Evolutionary conservation across 2,329 filamentous ascomycete species (phyloP), one percentile per base, ranked within the genome.

Genomic region (Ophiocordyceps robertsii): DNA sequence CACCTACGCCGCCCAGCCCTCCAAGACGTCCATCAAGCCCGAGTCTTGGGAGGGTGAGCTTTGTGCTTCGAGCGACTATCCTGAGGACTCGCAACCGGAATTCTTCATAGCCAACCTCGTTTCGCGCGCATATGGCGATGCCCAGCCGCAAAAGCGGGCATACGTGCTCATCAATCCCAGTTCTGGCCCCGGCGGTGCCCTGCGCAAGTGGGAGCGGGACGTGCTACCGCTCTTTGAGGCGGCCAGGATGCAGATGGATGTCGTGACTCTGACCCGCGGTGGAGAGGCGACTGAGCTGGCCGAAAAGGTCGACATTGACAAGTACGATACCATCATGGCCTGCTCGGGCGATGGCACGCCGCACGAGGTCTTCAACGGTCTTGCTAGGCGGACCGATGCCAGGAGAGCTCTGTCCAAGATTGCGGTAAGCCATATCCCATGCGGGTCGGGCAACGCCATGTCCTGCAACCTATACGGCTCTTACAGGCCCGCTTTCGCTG

Each of bases 361-460:
- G 0, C 83, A 95, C 58, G 92, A 98, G 62, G 83, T 95, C 9
- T 95, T 95, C 68, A 96, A 98, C 57, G 92, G 92, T 0, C 66
- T 98, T 29, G 88, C 77, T 13, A 82, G 78, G 61, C 80, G 87
- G 33, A 57, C 72, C 5, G 84, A 95, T 61, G 88, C 88, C 17
- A 68, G 71, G 29, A 73, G 73, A 43, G 92, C 90, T 0, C 65
- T 98, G 46, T 66, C 70, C 19, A 84, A 81, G 53, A 65, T 96
- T 13, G 85, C 92, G 1, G 79, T 98, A 2, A 82, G 80, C 19
- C 86, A 95, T 56, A 72, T 98, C 31, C 92, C 92, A 1, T 94
- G 89, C 56, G 92, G 92, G 13, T 92, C 85, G 40, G 92, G 92
- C 6, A 98, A 98, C 60, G 92, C 86, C 19, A 84, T 96, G 79